Evolutionary conservation across 2,329 filamentous ascomycete species (phyloP), one percentile per base, ranked within the genome.

Genomic region (Phaeosphaeria sp.): DNA sequence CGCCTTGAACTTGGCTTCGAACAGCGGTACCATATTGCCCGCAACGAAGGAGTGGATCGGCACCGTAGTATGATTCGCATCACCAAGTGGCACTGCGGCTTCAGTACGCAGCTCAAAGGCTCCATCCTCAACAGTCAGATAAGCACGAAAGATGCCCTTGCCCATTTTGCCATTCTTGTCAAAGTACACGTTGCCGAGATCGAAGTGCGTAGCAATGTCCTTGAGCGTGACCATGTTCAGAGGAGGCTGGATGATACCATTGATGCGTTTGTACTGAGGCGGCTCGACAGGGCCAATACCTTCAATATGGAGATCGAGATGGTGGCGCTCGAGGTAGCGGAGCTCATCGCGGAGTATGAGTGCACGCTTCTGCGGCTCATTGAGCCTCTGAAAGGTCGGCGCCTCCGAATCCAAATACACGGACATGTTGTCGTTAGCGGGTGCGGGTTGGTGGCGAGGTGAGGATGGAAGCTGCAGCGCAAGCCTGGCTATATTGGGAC

Each of bases 151-250:
- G 15, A 68, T 23, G 9, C 36, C 23, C 4, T 22, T 42, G 23
- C 11, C 20, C 36, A 22, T 13, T 39, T 39, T 21, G 30, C 7
- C 47, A 9, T 36, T 41, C 20, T 50, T 54, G 10, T 65, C 60
- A 23, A 72, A 69, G 18, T 57, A 46, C 0, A 76, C 70, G 23
- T 76, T 76, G 15, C 73, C 72, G 1, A 76, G 50, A 23, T 75
- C 70, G 50, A 69, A 70, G 9, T 39, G 55, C 6, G 56, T 66
- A 1, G 69, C 71, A 9, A 46, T 48, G 9, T 64, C 52, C 39
- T 68, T 71, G 30, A 75, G 55, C 1, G 55, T 64, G 22, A 71
- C 68, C 10, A 68, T 51, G 1, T 39, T 36, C 4, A 72, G 62
- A 4, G 59, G 54, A n/a, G 73, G 73, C 3, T 54, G 46, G 20